phyloP scores from a whole-genome alignment of 2,329 filamentous ascomycete species.

The Pseudogymnoascus sp. region DNA sequence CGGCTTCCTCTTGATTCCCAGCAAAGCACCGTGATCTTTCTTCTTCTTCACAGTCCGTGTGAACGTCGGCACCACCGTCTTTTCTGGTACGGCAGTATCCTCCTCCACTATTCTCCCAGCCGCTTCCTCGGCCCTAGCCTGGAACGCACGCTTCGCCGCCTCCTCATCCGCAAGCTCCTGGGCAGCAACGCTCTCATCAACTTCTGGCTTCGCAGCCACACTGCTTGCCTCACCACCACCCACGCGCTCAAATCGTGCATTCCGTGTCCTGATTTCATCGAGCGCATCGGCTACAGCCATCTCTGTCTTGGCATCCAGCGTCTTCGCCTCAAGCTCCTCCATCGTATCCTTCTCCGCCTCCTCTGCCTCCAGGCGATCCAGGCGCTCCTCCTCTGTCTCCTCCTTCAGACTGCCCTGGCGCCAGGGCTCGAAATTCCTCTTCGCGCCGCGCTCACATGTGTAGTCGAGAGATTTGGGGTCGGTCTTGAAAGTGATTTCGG shows the following conservation, averaged over 20 bases:
- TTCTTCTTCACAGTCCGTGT: constrained; percentile 77
- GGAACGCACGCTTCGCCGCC: constrained; percentile 70
- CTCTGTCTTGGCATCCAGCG: constrained; percentile 81
- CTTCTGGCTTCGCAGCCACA: constrained; percentile 32
- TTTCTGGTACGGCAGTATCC: constrained; percentile 17
- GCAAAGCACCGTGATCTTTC: constrained; percentile 63
- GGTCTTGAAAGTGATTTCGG: constrained; percentile 86
- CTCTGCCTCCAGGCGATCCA: constrained; percentile 76
- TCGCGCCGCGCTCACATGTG: constrained; percentile 66
- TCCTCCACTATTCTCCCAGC: constrained; percentile 28
- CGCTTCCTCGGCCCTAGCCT: constrained; percentile 24
- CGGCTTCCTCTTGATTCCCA: constrained; percentile 84
- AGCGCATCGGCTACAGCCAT: constrained; percentile 95
- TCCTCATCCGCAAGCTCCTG: constrained; percentile 79
- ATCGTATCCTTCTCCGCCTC: constrained; percentile 82
- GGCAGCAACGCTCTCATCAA: constrained; percentile 52
- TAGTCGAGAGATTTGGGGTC: constrained; percentile 96
- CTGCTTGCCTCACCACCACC: constrained; percentile 53
- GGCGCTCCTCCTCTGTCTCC: constrained; percentile 78
- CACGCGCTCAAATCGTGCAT: constrained; percentile 75
- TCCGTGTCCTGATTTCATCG: constrained; percentile 87
- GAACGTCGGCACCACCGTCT: constrained; percentile 37
- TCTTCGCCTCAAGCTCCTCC: constrained; percentile 91
- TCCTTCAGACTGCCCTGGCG: constrained; percentile 48
- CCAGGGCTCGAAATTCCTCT: constrained; percentile 93